Base-by-base conservation (phyloP, 1,284 basidiomycete genomes). In the Cryptococcus sp. region DNA sequence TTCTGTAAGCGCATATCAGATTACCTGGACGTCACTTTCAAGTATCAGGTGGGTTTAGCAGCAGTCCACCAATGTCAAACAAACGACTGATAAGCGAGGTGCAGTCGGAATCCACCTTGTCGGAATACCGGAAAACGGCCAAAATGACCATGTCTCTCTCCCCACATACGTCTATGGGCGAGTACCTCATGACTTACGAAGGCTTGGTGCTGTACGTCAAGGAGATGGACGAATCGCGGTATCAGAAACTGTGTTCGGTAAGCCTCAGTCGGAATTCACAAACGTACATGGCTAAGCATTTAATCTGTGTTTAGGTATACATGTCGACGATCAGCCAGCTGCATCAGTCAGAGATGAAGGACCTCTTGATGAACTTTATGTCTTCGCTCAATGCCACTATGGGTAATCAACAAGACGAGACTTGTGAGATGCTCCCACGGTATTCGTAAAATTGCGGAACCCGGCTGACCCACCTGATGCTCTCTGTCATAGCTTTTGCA, bases 151-250 rank as follows among this genome's bases (percentile, higher is more conserved):
- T 64, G 17, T 77, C 77, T 17, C 65, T 92, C 29, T 74, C 82
- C 8, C 80, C 83, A 5, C 93, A 95, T 73, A 80, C 82, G 52
- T 81, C 84, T 15, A 82, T 97, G 74, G 92, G 97, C 70, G 81
- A 83, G 26, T 89, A 89, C 70, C 83, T 98, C 11, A 91, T 89
- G 25, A 83, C 87, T 49, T 98, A 98, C 75, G 86, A 89, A 48
- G 94, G 94, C 1, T 75, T 99, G 49, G 86, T 98, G 78, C 82
- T 98, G 16, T 99, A 95, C 72, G 80, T 97, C 63, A 94, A 93
- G 74, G 95, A 99, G 79, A 94, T 96, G 86, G 92, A 94, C 58
- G 89, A 93, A 73, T 79, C 77, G 52, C 77, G 87, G 26, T 96
- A 95, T 75, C 88, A 86, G 45, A 89, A 89, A 70, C 78, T 95